Base-by-base conservation (phyloP, 345 rosid genomes). In the Murraya koenigii region DNA sequence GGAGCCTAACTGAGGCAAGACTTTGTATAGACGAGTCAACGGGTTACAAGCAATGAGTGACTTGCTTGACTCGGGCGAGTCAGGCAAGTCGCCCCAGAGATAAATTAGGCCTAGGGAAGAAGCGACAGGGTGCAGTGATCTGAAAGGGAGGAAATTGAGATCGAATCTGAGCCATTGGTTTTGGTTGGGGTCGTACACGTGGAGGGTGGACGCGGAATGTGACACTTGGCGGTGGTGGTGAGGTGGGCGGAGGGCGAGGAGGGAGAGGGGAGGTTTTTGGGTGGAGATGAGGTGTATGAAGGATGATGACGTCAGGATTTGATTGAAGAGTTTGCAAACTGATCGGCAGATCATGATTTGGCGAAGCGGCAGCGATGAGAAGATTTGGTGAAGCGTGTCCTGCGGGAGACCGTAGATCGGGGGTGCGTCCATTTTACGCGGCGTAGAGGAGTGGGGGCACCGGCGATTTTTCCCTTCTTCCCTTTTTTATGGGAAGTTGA, bases 1-100 rank as follows among this genome's bases (percentile, higher is more conserved):
- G 2, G 97, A 93, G 25, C 98, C 98, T 8, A 95, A 87, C 77
- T 87, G 94, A 36, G 97, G 98, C 64, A 95, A 81, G 6, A 89
- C 91, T 65, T 76, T 86, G 78, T 82, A 93, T 75, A 87, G 90
- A 6, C 92, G 89, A 76, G 96, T 91, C 85, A 92, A 69, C 1
- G 97, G 97, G 71, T 91, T 95, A 72, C 97, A 93, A 25, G 86
- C 94, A 19, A 90, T 83, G 35, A 95, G 94, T 2, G 93, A 91
- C 80, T 91, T 91, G 75, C 74, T 82, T 1, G 95, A 81, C 47
- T 89, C 90, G 32, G 84, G 13, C 20, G 88, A 82, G 77, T 74
- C 80, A 8, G 85, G 55, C 3, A 92, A 86, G 66, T 85, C 89
- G 33, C 87, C 90, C 98, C 96, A 94, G 5, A 92, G 89, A 49